phyloP scores from a whole-genome alignment of 345 rosid genomes.

The Adansonia digitata region DNA sequence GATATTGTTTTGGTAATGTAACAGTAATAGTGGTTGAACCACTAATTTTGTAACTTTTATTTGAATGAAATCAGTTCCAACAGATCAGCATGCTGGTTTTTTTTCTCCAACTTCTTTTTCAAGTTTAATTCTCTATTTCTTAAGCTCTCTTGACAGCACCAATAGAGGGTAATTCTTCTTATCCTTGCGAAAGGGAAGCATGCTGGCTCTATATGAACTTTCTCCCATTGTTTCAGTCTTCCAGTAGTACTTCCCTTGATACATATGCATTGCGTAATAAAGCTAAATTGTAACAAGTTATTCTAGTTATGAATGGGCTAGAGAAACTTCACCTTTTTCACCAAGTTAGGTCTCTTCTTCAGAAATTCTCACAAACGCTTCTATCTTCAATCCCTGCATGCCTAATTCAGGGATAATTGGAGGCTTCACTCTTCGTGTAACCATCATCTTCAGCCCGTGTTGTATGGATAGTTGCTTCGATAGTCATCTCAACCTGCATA shows the following conservation, averaged over 20 bases:
- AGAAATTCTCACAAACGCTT: conserved; percentile 9
- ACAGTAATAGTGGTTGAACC: too few relatives aligned
- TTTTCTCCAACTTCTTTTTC: too few relatives aligned
- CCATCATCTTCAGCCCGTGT: conserved; percentile 71
- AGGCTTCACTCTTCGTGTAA: conserved; percentile 51
- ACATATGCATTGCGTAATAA: background rate
- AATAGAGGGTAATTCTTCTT: too few relatives aligned
- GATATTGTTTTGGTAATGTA: too few relatives aligned
- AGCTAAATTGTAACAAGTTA: background rate
- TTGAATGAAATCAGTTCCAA: too few relatives aligned
- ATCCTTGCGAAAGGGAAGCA: background rate
- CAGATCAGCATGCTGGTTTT: too few relatives aligned
- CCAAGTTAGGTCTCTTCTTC: conserved; percentile 22
- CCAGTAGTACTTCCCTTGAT: background rate
- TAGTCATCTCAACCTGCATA: conserved; percentile 79
- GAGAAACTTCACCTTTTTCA: conserved; percentile 50
- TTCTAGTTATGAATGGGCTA: conserved; percentile 31
- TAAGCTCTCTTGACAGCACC: too few relatives aligned
- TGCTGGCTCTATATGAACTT: background rate
- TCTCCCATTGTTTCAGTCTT: background rate
- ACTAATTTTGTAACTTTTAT: too few relatives aligned
- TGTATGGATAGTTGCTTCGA: conserved; percentile 95
- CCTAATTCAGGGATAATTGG: conserved; percentile 41
- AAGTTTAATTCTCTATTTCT: too few relatives aligned
- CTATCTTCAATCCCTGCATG: conserved; percentile 30